Evolutionary conservation across 2,329 filamentous ascomycete species (phyloP).

Genomic region (Monilinia polystroma): DNA sequence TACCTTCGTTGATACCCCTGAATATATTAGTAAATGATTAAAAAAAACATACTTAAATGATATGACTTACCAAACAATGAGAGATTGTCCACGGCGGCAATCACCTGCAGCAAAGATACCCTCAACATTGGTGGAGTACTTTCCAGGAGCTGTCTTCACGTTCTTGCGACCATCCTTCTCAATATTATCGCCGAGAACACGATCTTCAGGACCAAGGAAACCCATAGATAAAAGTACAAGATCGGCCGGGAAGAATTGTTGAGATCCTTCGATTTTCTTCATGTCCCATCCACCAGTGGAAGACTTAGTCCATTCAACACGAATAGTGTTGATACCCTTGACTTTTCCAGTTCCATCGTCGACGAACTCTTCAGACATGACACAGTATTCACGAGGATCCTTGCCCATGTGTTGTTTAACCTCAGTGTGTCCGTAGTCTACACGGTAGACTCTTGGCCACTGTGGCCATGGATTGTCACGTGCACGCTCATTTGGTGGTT

Average conservation of each 20-base stretch:
- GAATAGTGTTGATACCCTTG: slow-evolving; percentile 93
- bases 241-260: slow-evolving; percentile 95
- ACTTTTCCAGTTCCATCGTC: slow-evolving; percentile 84
- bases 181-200: slow-evolving; percentile 80
- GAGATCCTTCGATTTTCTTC: slow-evolving; percentile 91
- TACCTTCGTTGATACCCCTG: slow-evolving; percentile 95
- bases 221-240: slow-evolving; percentile 95
- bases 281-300: slow-evolving; percentile 93
- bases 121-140: slow-evolving; percentile 83
- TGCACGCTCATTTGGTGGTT: slow-evolving; percentile 86
- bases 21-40: slow-evolving; percentile 41
- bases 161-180: slow-evolving; percentile 94
- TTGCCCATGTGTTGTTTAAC: slow-evolving; percentile 95
- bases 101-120: slow-evolving; percentile 94
- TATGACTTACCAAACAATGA: slow-evolving; percentile 83
- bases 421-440: slow-evolving; percentile 97
- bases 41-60: neutral
- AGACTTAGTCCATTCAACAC: slow-evolving; percentile 94
- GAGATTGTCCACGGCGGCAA: slow-evolving; percentile 88
- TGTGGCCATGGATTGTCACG: slow-evolving; percentile 97
- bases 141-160: slow-evolving; percentile 85
- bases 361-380: slow-evolving; percentile 97
- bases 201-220: slow-evolving; percentile 90
- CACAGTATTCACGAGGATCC: slow-evolving; percentile 94
- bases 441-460: slow-evolving; percentile 95